Base-by-base conservation (phyloP, 805 yeast species). In the Wickerhamiella lipophila region DNA sequence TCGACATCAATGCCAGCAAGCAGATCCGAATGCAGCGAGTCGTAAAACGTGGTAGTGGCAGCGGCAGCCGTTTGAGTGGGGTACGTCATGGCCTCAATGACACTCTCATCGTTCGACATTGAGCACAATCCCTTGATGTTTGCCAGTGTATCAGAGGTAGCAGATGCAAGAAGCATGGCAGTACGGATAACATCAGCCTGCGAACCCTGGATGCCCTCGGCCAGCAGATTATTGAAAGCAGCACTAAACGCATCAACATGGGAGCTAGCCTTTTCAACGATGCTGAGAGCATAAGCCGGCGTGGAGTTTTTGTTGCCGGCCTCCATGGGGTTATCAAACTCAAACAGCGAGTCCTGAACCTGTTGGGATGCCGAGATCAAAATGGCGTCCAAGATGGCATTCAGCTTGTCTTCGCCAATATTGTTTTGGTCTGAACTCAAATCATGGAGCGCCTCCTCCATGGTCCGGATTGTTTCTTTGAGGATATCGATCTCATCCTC, bases 201-300 rank as follows among this genome's bases (percentile, higher is more conserved):
- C 7, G 49, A 34, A 52, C 78, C 83, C 25, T 78, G 74, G 46
- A 76, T 77, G 5, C 89, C 94, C 60, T 83, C 95, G 4, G 82
- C 87, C 47, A 85, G 68, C 58, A 76, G 81, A 47, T 76, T 73
- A 60, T 81, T 83, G 69, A 84, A 85, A 6, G 80, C 76, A 22
- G 79, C 75, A 4, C 94, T 83, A 63, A 87, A 84, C 35, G 81
- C 88, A 5, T 88, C 83, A 0, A 88, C 86, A 13, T 75, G 68
- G 35, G 78, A 75, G 0, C 85, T 75, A 16, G 81, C 73, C 54
- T 79, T 74, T 60, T 87, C 95, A 53, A 80, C 68, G 36, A 83
- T 68, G 0, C 89, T 79, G 30, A 79, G 67, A 19, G 81, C 64
- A 56, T 76, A 80, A 54, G 75, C 79, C 2, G 89, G 83, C 0